These are phyloP conservation scores for Cryptococcus sp. DNA, from an alignment of 1,284 basidiomycete species.

Conservation along the genomic window DNA sequence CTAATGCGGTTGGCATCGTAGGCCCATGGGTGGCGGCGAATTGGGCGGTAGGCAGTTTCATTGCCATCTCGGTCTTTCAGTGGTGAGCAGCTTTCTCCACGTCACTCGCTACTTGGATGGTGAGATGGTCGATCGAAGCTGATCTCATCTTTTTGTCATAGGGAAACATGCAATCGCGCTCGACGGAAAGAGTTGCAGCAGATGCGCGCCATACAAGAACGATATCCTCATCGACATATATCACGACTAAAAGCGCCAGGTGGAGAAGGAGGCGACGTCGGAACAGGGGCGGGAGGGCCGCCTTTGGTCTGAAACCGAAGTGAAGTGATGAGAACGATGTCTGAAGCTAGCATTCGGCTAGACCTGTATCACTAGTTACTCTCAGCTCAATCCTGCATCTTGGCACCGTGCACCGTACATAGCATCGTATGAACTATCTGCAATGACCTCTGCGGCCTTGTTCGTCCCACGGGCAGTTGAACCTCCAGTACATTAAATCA, in stretches of 20 bases:
- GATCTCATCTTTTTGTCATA: conserved; percentile 12
- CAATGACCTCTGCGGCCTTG: too few species aligned
- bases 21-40: conserved; percentile 31
- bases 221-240: conserved; percentile 50
- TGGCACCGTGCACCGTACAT: too few species aligned
- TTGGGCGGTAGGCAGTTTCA: conserved; percentile 49
- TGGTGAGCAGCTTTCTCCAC: conserved; percentile 31
- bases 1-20: conserved; percentile 5
- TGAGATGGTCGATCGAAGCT: background rate
- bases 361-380: too few species aligned
- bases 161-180: conserved; percentile 47
- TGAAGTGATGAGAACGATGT: background rate
- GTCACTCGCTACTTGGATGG: background rate
- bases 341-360: background rate
- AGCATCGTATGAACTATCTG: too few species aligned
- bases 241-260: conserved; percentile 38
- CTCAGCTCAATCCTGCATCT: too few species aligned
- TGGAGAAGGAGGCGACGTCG: conserved; percentile 4
- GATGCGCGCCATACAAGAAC: conserved; percentile 49
- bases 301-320: background rate
- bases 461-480: too few species aligned
- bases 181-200: conserved; percentile 44
- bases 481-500: too few species aligned
- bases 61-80: conserved; percentile 38
- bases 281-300: background rate